Conservation (phyloP, 306 rosid genomes). For the Sphenostylis stenocarpa region DNA sequence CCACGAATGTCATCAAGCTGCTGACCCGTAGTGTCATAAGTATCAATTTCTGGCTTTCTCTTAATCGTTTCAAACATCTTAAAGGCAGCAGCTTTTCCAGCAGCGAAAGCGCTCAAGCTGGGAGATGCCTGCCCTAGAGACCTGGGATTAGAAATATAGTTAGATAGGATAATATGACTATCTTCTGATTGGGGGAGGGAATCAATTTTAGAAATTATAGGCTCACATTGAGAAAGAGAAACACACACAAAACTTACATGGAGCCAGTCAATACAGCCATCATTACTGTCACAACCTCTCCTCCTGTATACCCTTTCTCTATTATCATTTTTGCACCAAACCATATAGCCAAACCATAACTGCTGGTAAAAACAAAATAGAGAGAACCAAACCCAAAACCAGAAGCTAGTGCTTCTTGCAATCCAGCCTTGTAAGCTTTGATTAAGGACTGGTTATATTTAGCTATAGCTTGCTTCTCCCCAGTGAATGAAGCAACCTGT, state of each 20-base stretch:
- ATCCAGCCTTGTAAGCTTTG: slow-evolving; percentile 53
- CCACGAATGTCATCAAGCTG: slow-evolving; percentile 49
- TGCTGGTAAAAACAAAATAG: slow-evolving; percentile 31
- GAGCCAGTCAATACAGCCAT: not conserved
- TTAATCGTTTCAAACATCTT: slow-evolving; percentile 5
- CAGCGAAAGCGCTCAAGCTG: not conserved
- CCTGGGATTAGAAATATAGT: not conserved
- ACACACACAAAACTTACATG: not conserved
- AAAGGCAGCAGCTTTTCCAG: not conserved
- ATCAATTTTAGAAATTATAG: not conserved
- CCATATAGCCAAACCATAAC: slow-evolving; percentile 70
- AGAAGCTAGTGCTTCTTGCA: slow-evolving; percentile 59
- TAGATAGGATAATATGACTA: not conserved
- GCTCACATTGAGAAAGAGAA: not conserved
- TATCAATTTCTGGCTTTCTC: slow-evolving; percentile 48
- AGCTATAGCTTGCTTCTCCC: slow-evolving; percentile 69
- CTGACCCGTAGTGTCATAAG: slow-evolving; percentile 55
- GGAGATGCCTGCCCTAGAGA: not conserved
- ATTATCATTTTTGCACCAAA: slow-evolving; percentile 69
- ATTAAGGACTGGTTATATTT: slow-evolving; percentile 52
- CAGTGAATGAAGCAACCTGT: slow-evolving; percentile 84
- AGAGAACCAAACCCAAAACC: slow-evolving; percentile 59
- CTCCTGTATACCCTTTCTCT: slow-evolving; percentile 68
- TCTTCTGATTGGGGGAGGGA: not conserved
- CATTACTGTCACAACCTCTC: slow-evolving; percentile 57